Conservation (phyloP, 2,329 filamentous ascomycete genomes). For the Ascochyta pisi region DNA sequence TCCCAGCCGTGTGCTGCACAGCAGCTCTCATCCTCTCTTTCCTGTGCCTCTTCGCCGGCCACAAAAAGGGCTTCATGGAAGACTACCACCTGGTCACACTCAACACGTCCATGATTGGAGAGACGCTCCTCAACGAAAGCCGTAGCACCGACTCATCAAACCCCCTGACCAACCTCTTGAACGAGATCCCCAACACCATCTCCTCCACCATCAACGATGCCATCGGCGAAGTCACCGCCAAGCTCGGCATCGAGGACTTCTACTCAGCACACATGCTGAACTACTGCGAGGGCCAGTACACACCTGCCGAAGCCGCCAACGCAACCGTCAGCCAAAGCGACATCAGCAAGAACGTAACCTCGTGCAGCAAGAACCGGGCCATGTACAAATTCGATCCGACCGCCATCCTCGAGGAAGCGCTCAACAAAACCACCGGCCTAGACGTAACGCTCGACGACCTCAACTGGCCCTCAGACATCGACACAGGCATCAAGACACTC, state of each 20-base stretch:
- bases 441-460: constrained; percentile 60
- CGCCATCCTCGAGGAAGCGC: constrained; percentile 56
- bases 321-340: constrained; percentile 49
- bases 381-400: constrained; percentile 66
- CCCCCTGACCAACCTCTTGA: constrained; percentile 41
- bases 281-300: constrained; percentile 62
- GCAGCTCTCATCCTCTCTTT: constrained; percentile 65
- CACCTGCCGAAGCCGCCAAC: constrained; percentile 52
- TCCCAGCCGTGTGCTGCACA: constrained; percentile 60
- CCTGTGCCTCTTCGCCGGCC: constrained; percentile 67
- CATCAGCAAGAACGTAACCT: constrained; percentile 60
- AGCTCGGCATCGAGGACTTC: constrained; percentile 65
- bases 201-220: constrained; percentile 42
- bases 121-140: constrained; percentile 44
- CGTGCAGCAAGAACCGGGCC: constrained; percentile 61
- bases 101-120: constrained; percentile 64
- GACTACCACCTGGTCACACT: constrained; percentile 64
- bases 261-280: constrained; percentile 67
- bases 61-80: constrained; percentile 63
- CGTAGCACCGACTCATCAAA: constrained; percentile 30
- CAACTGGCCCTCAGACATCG: constrained; percentile 64
- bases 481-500: constrained; percentile 60
- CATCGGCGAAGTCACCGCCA: constrained; percentile 55
- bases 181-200: constrained; percentile 46
- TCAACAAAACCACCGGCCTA: constrained; percentile 50